These are phyloP conservation scores for Cubamyces lactineus DNA, from an alignment of 768 basidiomycete species.

Conservation along the genomic window DNA sequence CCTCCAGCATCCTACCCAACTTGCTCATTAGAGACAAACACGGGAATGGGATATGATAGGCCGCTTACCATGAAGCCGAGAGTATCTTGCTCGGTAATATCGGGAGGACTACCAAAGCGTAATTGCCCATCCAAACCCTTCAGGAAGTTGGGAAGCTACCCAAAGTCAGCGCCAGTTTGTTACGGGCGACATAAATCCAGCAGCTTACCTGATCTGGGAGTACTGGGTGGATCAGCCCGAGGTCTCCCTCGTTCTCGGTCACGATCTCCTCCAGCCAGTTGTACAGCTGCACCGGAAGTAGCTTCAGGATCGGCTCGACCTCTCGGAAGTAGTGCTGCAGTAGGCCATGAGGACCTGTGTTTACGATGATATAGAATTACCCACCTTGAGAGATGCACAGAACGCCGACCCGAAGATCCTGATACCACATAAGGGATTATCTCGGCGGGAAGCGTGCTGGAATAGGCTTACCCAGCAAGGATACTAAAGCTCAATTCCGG, in stretches of 20 bases:
- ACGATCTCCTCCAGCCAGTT: constrained; percentile 31
- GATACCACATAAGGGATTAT: background rate
- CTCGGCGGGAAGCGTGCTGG: background rate
- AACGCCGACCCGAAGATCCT: constrained; percentile 35
- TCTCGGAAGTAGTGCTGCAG: constrained; percentile 32
- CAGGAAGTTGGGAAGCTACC: constrained; percentile 32
- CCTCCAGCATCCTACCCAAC: constrained; percentile 31
- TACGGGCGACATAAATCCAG: too few relatives aligned
- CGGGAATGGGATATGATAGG: background rate
- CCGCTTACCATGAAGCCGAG: constrained; percentile 31
- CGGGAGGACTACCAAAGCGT: constrained; percentile 27
- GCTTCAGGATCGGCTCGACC: constrained; percentile 28
- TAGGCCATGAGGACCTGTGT: background rate
- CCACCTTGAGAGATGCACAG: constrained; percentile 33
- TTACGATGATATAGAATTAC: background rate
- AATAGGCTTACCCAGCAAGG: constrained; percentile 27
- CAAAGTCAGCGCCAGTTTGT: background rate
- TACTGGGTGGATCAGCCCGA: constrained; percentile 32
- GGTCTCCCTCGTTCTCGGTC: constrained; percentile 32
- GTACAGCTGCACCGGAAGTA: constrained; percentile 31
- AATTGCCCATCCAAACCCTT: constrained; percentile 31
- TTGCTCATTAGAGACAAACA: background rate
- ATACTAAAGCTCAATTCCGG: constrained; percentile 32
- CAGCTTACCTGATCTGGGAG: constrained; percentile 28
- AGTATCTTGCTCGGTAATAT: constrained; percentile 28